Evolutionary conservation across 2,329 filamentous ascomycete species (phyloP).

Genomic region (Colletotrichum sp.): DNA sequence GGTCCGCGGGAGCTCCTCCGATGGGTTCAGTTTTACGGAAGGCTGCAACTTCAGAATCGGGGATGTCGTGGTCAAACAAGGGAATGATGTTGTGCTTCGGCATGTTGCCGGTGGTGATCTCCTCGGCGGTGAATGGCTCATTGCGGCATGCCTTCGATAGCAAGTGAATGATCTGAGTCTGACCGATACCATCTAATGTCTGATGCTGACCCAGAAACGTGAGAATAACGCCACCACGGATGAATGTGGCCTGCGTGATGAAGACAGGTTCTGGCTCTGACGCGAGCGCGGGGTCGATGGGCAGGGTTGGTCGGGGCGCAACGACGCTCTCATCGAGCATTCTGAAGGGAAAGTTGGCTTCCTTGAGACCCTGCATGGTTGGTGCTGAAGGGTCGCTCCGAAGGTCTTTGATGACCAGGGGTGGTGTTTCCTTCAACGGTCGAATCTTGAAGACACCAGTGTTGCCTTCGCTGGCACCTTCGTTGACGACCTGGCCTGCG

Average conservation of each 20-base stretch:
- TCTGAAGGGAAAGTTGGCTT: slow-evolving; percentile 46
- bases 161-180: slow-evolving; percentile 49
- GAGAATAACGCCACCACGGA: slow-evolving; percentile 54
- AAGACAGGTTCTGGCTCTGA: neutral
- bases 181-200: slow-evolving; percentile 56
- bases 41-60: slow-evolving; percentile 35
- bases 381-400: slow-evolving; percentile 36
- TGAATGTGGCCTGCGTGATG: slow-evolving; percentile 11
- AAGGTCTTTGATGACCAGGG: slow-evolving; percentile 48
- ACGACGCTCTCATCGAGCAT: slow-evolving; percentile 53
- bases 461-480: slow-evolving; percentile 29
- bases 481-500: slow-evolving; percentile 47
- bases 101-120: slow-evolving; percentile 47
- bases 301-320: slow-evolving; percentile 26
- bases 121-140: slow-evolving; percentile 49
- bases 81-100: slow-evolving; percentile 40
- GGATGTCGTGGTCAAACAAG: slow-evolving; percentile 39
- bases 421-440: slow-evolving; percentile 32
- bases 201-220: slow-evolving; percentile 54
- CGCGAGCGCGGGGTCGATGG: neutral
- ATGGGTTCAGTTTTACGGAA: neutral
- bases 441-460: slow-evolving; percentile 44
- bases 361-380: slow-evolving; percentile 40
- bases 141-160: slow-evolving; percentile 53
- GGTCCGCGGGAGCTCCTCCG: neutral